Evolutionary conservation across 2,329 filamentous ascomycete genomes (phyloP).

Genomic region (Akanthomyces lecanii): DNA sequence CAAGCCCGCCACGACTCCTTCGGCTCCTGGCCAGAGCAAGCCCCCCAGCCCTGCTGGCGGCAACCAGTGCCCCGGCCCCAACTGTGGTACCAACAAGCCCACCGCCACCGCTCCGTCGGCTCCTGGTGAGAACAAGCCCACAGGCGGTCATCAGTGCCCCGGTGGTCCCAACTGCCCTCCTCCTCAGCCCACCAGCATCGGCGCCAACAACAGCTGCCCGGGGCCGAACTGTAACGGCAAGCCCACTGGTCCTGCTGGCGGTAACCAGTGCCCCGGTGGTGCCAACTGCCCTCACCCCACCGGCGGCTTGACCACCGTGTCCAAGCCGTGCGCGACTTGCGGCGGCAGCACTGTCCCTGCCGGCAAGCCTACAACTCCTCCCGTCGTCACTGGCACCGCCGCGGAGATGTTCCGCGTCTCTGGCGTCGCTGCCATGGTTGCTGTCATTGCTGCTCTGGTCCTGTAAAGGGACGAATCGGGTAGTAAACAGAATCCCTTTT

Average conservation of each 20-base stretch:
- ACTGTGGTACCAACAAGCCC: background rate
- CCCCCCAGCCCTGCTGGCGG: background rate
- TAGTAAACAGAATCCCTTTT: background rate
- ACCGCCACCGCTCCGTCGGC: background rate
- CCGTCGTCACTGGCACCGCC: slow-evolving; percentile 8
- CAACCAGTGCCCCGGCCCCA: slow-evolving; percentile 9
- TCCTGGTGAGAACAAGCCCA: background rate
- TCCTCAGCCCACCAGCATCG: slow-evolving; percentile 3
- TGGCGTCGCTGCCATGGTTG: slow-evolving; percentile 16
- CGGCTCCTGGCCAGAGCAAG: background rate
- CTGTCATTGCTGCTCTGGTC: slow-evolving; percentile 12
- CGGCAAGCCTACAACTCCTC: background rate
- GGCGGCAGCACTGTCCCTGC: background rate
- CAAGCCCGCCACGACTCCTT: background rate
- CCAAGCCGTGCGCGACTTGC: slow-evolving; percentile 8
- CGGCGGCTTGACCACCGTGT: slow-evolving; percentile 6
- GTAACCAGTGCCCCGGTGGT: slow-evolving; percentile 1
- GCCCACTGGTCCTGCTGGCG: background rate
- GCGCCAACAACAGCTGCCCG: background rate
- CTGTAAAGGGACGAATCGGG: background rate
- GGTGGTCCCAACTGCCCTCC: slow-evolving; percentile 5
- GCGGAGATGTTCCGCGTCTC: slow-evolving; percentile 6
- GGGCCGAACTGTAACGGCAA: background rate
- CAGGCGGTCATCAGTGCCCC: background rate
- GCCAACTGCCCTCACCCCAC: slow-evolving; percentile 11